These are phyloP conservation scores for Colletotrichum nymphaeae DNA, from an alignment of 2,329 filamentous ascomycete species.

Conservation along the genomic window DNA sequence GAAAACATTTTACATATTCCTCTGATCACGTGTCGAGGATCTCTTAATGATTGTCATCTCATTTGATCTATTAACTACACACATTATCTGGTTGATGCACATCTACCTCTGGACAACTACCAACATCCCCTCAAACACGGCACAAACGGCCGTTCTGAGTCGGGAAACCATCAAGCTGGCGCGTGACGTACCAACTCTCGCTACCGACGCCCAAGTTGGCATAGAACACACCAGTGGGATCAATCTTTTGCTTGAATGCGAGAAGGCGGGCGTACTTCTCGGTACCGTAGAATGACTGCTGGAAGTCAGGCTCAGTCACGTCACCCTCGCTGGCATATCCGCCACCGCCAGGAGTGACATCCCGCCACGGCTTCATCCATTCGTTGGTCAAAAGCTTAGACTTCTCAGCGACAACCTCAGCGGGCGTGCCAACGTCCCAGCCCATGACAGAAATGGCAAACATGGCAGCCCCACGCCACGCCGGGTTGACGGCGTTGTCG, in stretches of 20 bases:
- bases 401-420: constrained; percentile 35
- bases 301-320: constrained; percentile 44
- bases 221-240: constrained; percentile 44
- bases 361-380: constrained; percentile 45
- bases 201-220: constrained; percentile 43
- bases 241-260: constrained; percentile 44
- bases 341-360: constrained; percentile 41
- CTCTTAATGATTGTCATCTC: neutral
- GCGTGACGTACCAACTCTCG: constrained; percentile 39
- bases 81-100: neutral
- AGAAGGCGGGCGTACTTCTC: constrained; percentile 43
- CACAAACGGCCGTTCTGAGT: constrained; percentile 38
- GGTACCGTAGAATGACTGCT: constrained; percentile 44
- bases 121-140: neutral
- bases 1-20: no score
- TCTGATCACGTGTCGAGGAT: no score
- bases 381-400: constrained; percentile 43
- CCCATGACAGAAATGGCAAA: constrained; percentile 43
- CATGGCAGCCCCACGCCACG: constrained; percentile 55
- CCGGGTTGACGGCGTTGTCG: constrained; percentile 53
- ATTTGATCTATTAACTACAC: neutral
- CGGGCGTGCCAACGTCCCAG: constrained; percentile 15
- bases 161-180: constrained; percentile 13
- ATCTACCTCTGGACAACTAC: accelerated
- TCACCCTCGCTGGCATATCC: constrained; percentile 47